Base-by-base conservation (phyloP, 768 basidiomycete genomes). In the Symmetrospora coprosmae region DNA sequence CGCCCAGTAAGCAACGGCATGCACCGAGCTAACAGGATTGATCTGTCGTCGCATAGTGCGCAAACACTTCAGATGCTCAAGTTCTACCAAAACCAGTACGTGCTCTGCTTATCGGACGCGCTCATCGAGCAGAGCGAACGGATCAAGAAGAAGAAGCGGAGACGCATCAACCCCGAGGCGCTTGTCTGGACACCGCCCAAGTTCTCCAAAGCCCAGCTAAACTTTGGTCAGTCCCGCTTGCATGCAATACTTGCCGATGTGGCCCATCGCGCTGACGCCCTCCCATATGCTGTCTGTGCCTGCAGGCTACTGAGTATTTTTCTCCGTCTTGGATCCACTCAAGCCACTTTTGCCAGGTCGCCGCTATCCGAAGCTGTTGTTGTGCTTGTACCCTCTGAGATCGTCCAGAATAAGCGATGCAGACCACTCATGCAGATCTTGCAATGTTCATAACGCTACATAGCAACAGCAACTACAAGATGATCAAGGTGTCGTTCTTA, bases 141-240 rank as follows among this genome's bases (percentile, higher is more conserved):
- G 71, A 78, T 81, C 30, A 81, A 79, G 73, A 79, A 76, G 70
- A 99, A 96, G 74, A 79, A 80, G 49, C 77, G 83, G 63, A 78
- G 83, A 48, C 76, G 83, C 56, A 91, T 99, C 65, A 78, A 86
- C 65, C 76, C 92, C 31, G 82, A 85, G 61, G 77, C 77, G 69
- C 75, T 99, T 60, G 79, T 81, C 66, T 99, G 94, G 94, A 94
- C 91, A 72, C 92, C 94, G 56, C 94, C 87, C 16, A 83, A 85
- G 43, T 90, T 92, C 73, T 86, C 86, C 49, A 79, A 87, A 63
- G 47, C 61, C 27, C 67, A 66, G 30, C 48, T 68, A 19, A 21
- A 63, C 6, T 66, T 68, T 37, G 66, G 67, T n/a, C n/a, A n/a
- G n/a, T n/a, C n/a, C n/a, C n/a, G n/a, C n/a, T n/a, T n/a, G n/a